Conservation (phyloP, 139 green algal genomes). For the Coccomyxa sp. region DNA sequence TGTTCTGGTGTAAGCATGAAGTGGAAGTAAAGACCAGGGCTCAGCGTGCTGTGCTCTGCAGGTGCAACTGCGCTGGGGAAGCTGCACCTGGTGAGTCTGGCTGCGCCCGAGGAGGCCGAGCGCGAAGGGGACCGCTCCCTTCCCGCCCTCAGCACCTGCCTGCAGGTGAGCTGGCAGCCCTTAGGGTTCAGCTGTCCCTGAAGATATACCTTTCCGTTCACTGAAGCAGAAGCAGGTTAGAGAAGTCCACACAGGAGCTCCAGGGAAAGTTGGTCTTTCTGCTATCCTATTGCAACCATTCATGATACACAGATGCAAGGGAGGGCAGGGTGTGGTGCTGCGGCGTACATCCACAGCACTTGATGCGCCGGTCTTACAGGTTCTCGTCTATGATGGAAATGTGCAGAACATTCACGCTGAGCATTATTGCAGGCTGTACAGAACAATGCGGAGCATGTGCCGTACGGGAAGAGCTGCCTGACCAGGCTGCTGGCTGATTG, state of each 20-base stretch:
- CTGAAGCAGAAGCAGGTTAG: not conserved
- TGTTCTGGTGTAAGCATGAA: not conserved
- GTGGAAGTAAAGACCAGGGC: not conserved
- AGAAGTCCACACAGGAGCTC: not conserved
- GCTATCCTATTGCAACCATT: not conserved
- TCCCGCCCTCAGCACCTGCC: not conserved
- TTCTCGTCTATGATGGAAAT: too few species aligned
- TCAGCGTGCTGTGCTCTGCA: not conserved
- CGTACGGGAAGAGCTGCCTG: not conserved
- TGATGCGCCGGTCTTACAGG: too few species aligned
- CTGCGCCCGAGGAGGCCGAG: not conserved
- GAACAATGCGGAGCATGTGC: not conserved
- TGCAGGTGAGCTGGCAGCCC: not conserved
- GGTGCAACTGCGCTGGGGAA: not conserved
- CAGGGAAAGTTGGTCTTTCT: not conserved
- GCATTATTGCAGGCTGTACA: not conserved
- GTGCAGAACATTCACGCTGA: too few species aligned
- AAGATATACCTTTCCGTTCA: not conserved
- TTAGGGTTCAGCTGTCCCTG: not conserved
- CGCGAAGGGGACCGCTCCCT: not conserved
- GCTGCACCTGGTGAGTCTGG: not conserved
- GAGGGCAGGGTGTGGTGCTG: not conserved
- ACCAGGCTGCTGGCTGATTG: not conserved
- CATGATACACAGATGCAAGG: not conserved
- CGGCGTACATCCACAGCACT: not conserved